phyloP scores from a whole-genome alignment of 2,329 filamentous ascomycete species.

The Madurella mycetomatis region DNA sequence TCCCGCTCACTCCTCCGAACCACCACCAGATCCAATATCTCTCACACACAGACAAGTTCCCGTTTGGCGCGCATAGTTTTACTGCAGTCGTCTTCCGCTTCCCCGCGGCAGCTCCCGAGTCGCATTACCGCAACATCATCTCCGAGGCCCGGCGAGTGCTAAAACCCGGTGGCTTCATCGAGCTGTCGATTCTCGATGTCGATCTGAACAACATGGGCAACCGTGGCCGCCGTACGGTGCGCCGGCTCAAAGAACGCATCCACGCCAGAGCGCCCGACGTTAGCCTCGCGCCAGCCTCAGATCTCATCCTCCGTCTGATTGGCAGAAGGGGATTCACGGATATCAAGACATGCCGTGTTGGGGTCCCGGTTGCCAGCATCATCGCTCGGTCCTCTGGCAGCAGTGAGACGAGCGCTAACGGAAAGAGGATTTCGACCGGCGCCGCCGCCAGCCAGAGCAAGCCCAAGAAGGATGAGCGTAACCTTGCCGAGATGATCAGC shows the following conservation, averaged over 20 bases:
- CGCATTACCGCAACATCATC: slow-evolving; percentile 65
- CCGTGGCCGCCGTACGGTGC: slow-evolving; percentile 62
- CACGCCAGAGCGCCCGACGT: slow-evolving; percentile 56
- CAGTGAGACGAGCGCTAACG: slow-evolving; percentile 18
- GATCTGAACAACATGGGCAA: slow-evolving; percentile 81
- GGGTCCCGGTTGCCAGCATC: slow-evolving; percentile 64
- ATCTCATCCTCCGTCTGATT: slow-evolving; percentile 61
- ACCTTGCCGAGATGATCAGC: slow-evolving; percentile 67
- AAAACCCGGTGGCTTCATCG: slow-evolving; percentile 73
- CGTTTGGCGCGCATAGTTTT: slow-evolving; percentile 72
- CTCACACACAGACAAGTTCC: slow-evolving; percentile 61
- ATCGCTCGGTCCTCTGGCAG: slow-evolving; percentile 34
- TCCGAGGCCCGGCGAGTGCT: slow-evolving; percentile 73
- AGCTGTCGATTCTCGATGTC: slow-evolving; percentile 71
- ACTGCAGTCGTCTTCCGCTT: slow-evolving; percentile 74
- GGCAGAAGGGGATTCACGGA: slow-evolving; percentile 66
- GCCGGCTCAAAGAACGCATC: slow-evolving; percentile 67
- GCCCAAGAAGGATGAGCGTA: slow-evolving; percentile 44
- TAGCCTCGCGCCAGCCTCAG: slow-evolving; percentile 56
- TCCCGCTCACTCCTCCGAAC: slow-evolving; percentile 59
- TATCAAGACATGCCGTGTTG: slow-evolving; percentile 72
- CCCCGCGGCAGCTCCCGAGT: slow-evolving; percentile 63
- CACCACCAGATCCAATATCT: slow-evolving; percentile 70
- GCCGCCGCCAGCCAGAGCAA: slow-evolving; percentile 25
- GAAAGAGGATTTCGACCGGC: slow-evolving; percentile 14